Conservation (phyloP, 2,329 filamentous ascomycete genomes). For the Aspergillus clavatus region DNA sequence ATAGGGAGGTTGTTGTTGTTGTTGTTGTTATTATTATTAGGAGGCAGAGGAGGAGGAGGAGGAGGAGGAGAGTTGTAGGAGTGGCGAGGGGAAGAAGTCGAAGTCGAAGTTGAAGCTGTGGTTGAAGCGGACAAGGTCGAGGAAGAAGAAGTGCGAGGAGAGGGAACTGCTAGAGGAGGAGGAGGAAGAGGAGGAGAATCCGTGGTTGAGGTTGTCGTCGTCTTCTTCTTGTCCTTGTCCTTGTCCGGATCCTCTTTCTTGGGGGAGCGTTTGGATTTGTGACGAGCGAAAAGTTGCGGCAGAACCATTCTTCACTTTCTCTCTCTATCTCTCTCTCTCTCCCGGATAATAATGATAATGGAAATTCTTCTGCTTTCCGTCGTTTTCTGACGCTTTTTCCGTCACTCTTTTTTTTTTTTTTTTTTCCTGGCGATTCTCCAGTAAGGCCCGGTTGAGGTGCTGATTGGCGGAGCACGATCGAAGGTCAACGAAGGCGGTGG, state of each 20-base stretch:
- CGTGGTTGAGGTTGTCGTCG: neutral
- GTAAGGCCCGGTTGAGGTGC: too few relatives aligned
- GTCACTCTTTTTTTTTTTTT: neutral
- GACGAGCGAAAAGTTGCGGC: conserved; percentile 37
- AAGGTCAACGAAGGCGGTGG: conserved; percentile 40
- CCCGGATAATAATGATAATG: too few relatives aligned
- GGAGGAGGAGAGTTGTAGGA: too few relatives aligned
- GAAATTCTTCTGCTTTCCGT: too few relatives aligned
- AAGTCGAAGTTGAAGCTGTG: neutral
- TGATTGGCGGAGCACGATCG: conserved; percentile 26
- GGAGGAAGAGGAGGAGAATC: conserved; percentile 9
- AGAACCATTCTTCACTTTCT: conserved; percentile 30
- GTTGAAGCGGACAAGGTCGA: neutral
- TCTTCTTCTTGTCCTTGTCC: neutral
- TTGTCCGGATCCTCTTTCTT: conserved; percentile 8
- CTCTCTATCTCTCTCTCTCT: too few relatives aligned
- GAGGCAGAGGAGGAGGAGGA: too few relatives aligned
- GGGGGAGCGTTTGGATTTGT: conserved; percentile 18
- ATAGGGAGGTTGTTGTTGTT: too few relatives aligned
- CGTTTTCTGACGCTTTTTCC: conserved; percentile 5
- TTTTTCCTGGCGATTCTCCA: too few relatives aligned
- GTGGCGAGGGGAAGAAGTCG: neutral
- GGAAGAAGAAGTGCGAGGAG: conserved; percentile 1
- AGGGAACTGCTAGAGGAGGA: conserved; percentile 1
- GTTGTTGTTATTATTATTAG: too few relatives aligned